These are phyloP conservation scores for Kuraishia piskuri DNA, from an alignment of 805 yeast species.

Conservation along the genomic window DNA sequence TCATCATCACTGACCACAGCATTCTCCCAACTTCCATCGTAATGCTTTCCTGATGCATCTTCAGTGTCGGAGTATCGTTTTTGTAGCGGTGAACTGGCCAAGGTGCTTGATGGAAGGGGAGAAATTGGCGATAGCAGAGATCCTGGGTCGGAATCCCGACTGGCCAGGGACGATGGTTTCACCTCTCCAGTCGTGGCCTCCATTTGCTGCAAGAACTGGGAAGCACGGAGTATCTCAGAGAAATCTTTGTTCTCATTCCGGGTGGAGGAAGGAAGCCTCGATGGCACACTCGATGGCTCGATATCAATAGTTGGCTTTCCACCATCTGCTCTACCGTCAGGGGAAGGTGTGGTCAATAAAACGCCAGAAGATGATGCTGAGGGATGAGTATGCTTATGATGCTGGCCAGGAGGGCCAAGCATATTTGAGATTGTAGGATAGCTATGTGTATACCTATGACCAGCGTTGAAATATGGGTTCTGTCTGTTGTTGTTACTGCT, in stretches of 20 bases:
- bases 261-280: neutral
- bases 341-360: neutral
- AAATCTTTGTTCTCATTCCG: neutral
- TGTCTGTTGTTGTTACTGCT: neutral
- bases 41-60: neutral
- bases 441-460: neutral
- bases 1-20: constrained; percentile 2
- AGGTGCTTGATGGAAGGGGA: neutral
- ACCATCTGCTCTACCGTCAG: neutral
- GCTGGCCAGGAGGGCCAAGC: neutral
- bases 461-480: neutral
- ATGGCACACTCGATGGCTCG: neutral
- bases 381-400: neutral
- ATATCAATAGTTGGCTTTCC: neutral
- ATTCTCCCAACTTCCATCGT: neutral
- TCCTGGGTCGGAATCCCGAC: neutral
- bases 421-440: neutral
- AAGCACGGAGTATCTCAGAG: neutral
- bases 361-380: neutral
- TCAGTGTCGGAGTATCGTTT: too few species aligned
- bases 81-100: neutral
- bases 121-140: neutral
- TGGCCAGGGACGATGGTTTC: neutral
- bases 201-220: neutral
- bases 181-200: neutral